A percentile compares a stretch with the other conserved stretches of the same genome.
phyloP scores from a whole-genome alignment of 768 basidiomycete species.

The Phaeolepiota aurea region DNA sequence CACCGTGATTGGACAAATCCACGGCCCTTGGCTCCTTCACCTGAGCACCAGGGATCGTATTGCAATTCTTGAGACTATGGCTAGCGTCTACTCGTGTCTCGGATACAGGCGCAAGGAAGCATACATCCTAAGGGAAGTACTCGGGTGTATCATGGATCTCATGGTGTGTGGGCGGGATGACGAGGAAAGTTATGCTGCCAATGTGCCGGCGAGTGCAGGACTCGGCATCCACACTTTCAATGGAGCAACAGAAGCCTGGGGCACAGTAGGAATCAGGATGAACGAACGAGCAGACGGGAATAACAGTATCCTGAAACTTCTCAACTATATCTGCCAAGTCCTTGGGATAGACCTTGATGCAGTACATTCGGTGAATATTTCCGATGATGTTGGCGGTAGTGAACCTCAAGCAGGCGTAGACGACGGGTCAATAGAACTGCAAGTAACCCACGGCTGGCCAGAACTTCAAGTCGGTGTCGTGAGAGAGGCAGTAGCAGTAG shows the following conservation, averaged over 20 bases:
- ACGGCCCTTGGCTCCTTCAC: slow-evolving; percentile 84
- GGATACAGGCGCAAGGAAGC: slow-evolving; percentile 88
- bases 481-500: slow-evolving; percentile 85
- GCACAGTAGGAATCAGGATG: slow-evolving; percentile 61
- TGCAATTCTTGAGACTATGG: slow-evolving; percentile 57
- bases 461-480: slow-evolving; percentile 92
- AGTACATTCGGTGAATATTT: slow-evolving; percentile 40
- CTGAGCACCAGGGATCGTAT: slow-evolving; percentile 74
- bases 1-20: slow-evolving; percentile 54
- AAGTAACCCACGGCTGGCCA: slow-evolving; percentile 81
- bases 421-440: slow-evolving; percentile 20
- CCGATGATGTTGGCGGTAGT: slow-evolving; percentile 13
- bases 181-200: slow-evolving; percentile 39
- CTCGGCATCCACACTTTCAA: slow-evolving; percentile 40
- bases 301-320: slow-evolving; percentile 64
- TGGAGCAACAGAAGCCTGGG: slow-evolving; percentile 27
- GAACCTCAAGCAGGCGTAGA: slow-evolving; percentile 5
- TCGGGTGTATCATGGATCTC: slow-evolving; percentile 78
- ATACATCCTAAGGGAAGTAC: slow-evolving; percentile 75
- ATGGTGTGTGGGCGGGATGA: slow-evolving; percentile 82
- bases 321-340: slow-evolving; percentile 67
- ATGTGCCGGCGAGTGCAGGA: slow-evolving; percentile 30
- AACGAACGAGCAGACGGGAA: slow-evolving; percentile 77
- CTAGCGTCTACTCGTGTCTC: slow-evolving; percentile 69
- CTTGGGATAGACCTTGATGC: slow-evolving; percentile 79